A percentile compares a stretch with the other conserved stretches of the same genome.
Conservation (phyloP, 139 green algal species). For the Zygnema circumcarinatum region DNA sequence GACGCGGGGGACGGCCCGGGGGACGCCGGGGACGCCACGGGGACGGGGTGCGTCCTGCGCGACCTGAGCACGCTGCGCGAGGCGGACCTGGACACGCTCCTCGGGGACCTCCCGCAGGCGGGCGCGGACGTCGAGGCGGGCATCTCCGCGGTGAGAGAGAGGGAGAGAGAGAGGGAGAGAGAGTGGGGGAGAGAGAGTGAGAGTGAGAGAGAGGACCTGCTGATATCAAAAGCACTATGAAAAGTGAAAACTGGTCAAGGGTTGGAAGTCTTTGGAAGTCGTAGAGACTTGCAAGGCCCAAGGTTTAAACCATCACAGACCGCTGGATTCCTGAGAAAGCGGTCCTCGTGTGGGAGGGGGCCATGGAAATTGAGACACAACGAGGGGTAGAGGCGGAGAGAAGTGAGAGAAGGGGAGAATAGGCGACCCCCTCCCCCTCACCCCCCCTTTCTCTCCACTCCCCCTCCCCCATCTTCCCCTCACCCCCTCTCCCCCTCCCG, state of each 20-base stretch:
- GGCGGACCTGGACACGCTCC: neutral
- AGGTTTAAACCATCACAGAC: too few relatives aligned
- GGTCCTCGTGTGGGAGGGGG: too few relatives aligned
- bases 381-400: too few relatives aligned
- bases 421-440: neutral
- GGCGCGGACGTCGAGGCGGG: neutral
- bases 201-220: neutral
- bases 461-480: neutral
- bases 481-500: constrained; percentile 16
- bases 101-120: neutral
- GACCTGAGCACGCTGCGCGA: neutral
- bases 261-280: too few relatives aligned
- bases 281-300: too few relatives aligned
- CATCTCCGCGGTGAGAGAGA: neutral
- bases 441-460: constrained; percentile 1
- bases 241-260: too few relatives aligned
- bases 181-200: too few relatives aligned
- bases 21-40: neutral
- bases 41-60: constrained; percentile 4
- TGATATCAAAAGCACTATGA: too few relatives aligned
- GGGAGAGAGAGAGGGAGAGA: constrained; percentile 13
- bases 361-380: too few relatives aligned
- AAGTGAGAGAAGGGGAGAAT: too few relatives aligned
- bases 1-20: neutral
- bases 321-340: too few relatives aligned